Evolutionary conservation across 2,329 filamentous ascomycete genomes (phyloP), one percentile per base, ranked within the genome.

Genomic region (Rhexocercosporidium sp.): DNA sequence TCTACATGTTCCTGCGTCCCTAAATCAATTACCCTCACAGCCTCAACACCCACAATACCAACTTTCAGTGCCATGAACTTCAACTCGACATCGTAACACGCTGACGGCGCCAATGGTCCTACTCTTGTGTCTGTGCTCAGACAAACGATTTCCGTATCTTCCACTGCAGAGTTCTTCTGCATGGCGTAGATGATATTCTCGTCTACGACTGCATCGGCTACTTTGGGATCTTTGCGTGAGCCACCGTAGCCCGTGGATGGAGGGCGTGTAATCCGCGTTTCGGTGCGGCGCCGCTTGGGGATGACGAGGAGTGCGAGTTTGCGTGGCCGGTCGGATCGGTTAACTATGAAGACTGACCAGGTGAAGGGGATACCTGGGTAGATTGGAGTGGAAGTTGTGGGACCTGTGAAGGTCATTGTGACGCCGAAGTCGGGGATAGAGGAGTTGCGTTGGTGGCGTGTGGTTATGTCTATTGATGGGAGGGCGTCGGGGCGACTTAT

Each of bases 321-420:
- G 60, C 92, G 87, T 2, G 86, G 79, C 31, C 81, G 84, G 47
- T 81, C 80, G 56, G 86, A 88, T 59, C 90, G 87, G 77, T 95
- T 96, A 70, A 93, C 90, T 44, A 94, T 88, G 74, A 93, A 91
- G 18, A 94, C 84, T 39, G 85, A 86, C 89, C 92, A 93, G 47
- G 82, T 81, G 77, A 96, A 94, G 59, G 88, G 82, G 54, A 92
- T 84, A 44, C 90, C 90, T 0, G 88, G 85, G 66, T 82, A 83
- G 27, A 92, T 82, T 62, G 84, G 82, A 18, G 90, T 81, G 64
- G 84, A 81, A 31, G 90, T 81, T 14, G 78, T 68, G 39, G 91
- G 90, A 0, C 86, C 88, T 6, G 85, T 86, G 75, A 96, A 90
- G 47, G 90, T 93, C 80, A 95, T 88, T 41, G 90, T 92, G 66